Evolutionary conservation across 1,139 yeast species (phyloP).

Genomic region (Scheffersomyces parashehatae): DNA sequence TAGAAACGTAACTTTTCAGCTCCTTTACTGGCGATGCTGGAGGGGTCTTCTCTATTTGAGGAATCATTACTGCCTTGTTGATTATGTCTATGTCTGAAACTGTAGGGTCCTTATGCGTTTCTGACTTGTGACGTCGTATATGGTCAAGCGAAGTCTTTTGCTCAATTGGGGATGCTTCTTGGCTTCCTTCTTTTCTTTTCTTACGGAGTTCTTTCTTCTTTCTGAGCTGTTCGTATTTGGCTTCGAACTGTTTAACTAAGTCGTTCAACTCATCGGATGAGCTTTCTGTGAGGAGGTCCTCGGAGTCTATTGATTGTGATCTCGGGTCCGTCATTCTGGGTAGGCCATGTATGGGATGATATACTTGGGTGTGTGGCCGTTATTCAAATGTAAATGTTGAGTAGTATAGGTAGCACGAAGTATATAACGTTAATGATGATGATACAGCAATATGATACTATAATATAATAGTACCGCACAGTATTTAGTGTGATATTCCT

Average conservation of each 20-base stretch:
- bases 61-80: not conserved
- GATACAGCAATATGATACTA: too few relatives aligned
- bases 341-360: too few relatives aligned
- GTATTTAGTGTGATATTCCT: too few relatives aligned
- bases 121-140: too few relatives aligned
- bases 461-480: too few relatives aligned
- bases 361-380: too few relatives aligned
- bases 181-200: constrained; percentile 2
- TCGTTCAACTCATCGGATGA: constrained; percentile 26
- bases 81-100: not conserved
- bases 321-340: constrained; percentile 22
- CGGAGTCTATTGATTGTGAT: constrained; percentile 9
- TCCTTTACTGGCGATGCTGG: not conserved
- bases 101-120: too few relatives aligned
- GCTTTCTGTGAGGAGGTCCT: constrained; percentile 22
- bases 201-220: constrained; percentile 12
- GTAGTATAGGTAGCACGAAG: too few relatives aligned
- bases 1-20: not conserved
- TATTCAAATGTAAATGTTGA: too few relatives aligned
- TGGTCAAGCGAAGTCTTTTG: not conserved
- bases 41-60: not conserved
- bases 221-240: constrained; percentile 16
- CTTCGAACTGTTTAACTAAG: constrained; percentile 22
- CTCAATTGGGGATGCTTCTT: not conserved
- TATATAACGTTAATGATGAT: too few relatives aligned